A percentile compares a stretch with the other conserved stretches of the same genome.
phyloP scores from a whole-genome alignment of 441 rosid genomes.

The Aleurites moluccanus region DNA sequence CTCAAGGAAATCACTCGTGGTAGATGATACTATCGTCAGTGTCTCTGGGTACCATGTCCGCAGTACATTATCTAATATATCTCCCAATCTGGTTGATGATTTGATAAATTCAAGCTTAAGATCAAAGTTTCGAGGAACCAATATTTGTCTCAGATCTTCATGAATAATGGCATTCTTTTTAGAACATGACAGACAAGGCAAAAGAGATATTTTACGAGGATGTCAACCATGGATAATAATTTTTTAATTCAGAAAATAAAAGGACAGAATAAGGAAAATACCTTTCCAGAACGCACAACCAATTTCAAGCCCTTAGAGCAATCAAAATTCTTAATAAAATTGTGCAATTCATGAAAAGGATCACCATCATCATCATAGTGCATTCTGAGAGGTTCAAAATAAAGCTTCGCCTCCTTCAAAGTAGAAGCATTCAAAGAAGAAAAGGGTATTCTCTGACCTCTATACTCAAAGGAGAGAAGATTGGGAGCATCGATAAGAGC shows the following conservation, averaged over 20 bases:
- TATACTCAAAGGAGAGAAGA: conserved; percentile 40
- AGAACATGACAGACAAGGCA: conserved; percentile 12
- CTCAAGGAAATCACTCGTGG: conserved; percentile 25
- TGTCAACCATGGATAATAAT: conserved; percentile 1
- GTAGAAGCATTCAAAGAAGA: conserved; percentile 30
- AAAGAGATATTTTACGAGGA: neutral
- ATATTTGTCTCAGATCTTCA: conserved; percentile 25
- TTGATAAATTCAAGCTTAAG: conserved; percentile 34
- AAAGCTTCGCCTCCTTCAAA: conserved; percentile 38
- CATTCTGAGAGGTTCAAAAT: conserved; percentile 13
- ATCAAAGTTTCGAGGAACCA: conserved; percentile 22
- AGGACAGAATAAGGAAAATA: conserved; percentile 5
- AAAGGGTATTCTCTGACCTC: conserved; percentile 32
- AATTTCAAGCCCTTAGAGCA: conserved; percentile 31
- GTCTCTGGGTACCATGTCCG: conserved; percentile 30
- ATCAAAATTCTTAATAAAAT: conserved; percentile 34
- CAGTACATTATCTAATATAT: conserved; percentile 27
- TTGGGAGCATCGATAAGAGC: conserved; percentile 34
- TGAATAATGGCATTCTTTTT: conserved; percentile 33
- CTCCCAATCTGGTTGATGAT: conserved; percentile 27
- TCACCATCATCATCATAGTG: neutral
- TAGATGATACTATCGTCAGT: conserved; percentile 27
- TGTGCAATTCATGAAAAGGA: conserved; percentile 24
- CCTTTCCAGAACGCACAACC: conserved; percentile 24
- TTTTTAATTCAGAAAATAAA: neutral